These are phyloP conservation scores for Stachybotrys echinatus DNA, from an alignment of 2,329 filamentous ascomycete genomes.

Conservation along the genomic window DNA sequence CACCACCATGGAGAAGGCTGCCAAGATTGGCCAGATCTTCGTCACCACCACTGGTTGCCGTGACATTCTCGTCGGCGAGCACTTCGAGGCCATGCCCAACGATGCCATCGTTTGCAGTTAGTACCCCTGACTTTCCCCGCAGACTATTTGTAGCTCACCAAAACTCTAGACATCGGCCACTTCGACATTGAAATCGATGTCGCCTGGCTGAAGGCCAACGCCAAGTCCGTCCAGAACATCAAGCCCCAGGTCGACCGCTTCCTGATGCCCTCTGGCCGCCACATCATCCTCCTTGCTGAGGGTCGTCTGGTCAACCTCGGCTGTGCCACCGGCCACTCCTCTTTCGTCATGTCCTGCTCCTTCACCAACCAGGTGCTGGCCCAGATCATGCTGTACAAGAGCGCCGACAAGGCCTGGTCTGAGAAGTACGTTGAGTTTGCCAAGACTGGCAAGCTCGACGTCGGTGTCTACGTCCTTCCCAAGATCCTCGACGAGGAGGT, in stretches of 20 bases:
- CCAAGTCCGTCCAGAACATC: conserved; percentile 92
- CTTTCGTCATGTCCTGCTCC: conserved; percentile 99
- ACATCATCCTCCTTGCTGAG: conserved; percentile 98
- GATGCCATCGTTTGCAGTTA: conserved; percentile 97
- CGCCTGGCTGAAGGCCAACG: conserved; percentile 98
- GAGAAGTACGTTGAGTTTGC: conserved; percentile 96
- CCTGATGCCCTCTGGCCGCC: conserved; percentile 85
- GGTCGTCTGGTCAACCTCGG: conserved; percentile 98
- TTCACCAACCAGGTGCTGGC: conserved; percentile 99
- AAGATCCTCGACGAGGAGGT: conserved; percentile 99
- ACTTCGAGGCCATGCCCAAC: conserved; percentile 95
- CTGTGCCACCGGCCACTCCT: conserved; percentile 98
- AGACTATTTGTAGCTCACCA: background rate
- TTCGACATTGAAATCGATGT: conserved; percentile 99
- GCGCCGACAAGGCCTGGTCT: conserved; percentile 77
- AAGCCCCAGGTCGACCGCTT: conserved; percentile 99
- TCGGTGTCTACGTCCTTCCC: conserved; percentile 89
- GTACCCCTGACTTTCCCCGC: conserved; percentile 18
- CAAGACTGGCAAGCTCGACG: conserved; percentile 81
- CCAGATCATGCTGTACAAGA: conserved; percentile 98
- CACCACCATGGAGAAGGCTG: conserved; percentile 96
- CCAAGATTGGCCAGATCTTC: conserved; percentile 87
- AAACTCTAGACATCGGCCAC: conserved; percentile 77
- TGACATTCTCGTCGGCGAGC: conserved; percentile 86
- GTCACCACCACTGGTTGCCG: conserved; percentile 99